Evolutionary conservation across 2,329 filamentous ascomycete species (phyloP), one percentile per base, ranked within the genome.

Genomic region (Spiromastix sp.): DNA sequence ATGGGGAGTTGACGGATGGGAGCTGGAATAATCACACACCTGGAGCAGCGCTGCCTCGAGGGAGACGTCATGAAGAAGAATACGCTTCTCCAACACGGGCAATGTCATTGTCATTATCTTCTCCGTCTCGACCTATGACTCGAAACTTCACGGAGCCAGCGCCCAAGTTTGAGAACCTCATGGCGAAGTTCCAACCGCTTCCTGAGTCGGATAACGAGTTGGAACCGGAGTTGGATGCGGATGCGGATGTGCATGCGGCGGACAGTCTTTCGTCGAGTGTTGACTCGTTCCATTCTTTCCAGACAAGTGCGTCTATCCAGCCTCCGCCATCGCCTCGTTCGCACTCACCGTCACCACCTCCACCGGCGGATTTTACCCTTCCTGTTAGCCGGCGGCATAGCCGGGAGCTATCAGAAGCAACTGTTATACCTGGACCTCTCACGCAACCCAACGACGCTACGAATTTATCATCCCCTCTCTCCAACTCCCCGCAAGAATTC

Each of bases 241-340:
- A 31, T 31, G 13, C 13, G 13, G 15, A 10, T 13, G 9, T 13
- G 48, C 48, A 30, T n/a, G n/a, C n/a, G n/a, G 51, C 54, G 24
- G 41, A 22, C 48, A 46, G 37, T 27, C 45, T 56, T 8, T 50
- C 56, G 15, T 64, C 60, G 16, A 62, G 56, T 27, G 44, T 52
- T 4, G 60, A 60, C 16, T 66, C 63, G n/a, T 66, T 64, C 33
- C 58, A 65, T 38, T 66, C 64, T 1, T 40, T 51, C 11, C 49
- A 52, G 16, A 40, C 43, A 4, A 39, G 43, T 26, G 19, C 33
- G 12, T 38, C 39, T 19, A n/a, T 38, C 11, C 34, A 42, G 16
- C 38, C 42, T 10, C 38, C 41, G n/a, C 47, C 46, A 5, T 42
- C 43, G 9, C 38, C 44, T 13, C 40, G 42, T 34, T 40, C 36